A percentile compares a stretch with the other conserved stretches of the same genome.
Conservation (phyloP, 768 basidiomycete genomes). For the Mycena olivaceomarginata region DNA sequence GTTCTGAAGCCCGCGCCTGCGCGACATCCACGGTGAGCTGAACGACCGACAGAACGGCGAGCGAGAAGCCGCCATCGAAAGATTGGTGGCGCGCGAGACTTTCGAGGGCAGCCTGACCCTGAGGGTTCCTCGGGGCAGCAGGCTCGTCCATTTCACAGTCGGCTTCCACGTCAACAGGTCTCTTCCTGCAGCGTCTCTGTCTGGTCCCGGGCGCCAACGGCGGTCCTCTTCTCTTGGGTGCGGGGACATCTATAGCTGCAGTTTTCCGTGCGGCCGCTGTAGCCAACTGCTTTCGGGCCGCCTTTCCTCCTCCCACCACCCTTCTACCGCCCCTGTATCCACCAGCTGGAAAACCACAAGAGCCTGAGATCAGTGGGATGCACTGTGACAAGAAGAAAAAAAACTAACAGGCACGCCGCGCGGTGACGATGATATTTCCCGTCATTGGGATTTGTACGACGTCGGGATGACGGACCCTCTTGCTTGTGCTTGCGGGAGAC, state of each 20-base stretch:
- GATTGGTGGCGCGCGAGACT: conserved; percentile 42
- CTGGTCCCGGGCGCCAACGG: neutral
- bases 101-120: conserved; percentile 23
- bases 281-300: conserved; percentile 12
- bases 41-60: conserved; percentile 30
- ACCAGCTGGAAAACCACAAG: neutral
- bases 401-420: neutral
- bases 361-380: neutral
- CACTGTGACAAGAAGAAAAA: neutral
- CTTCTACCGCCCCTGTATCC: neutral
- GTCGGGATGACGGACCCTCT: conserved; percentile 1
- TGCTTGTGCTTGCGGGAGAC: conserved; percentile 2
- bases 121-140: conserved; percentile 13
- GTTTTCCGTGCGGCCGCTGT: neutral
- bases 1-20: conserved; percentile 7
- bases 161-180: too few relatives aligned
- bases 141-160: neutral
- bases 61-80: conserved; percentile 45
- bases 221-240: neutral
- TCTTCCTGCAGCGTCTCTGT: neutral
- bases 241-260: neutral
- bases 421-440: neutral
- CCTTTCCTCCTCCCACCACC: neutral
- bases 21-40: conserved; percentile 9
- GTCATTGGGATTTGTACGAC: neutral